Conservation (phyloP, 352 stramenopile species). For the Aphanomyces cochlioides region DNA sequence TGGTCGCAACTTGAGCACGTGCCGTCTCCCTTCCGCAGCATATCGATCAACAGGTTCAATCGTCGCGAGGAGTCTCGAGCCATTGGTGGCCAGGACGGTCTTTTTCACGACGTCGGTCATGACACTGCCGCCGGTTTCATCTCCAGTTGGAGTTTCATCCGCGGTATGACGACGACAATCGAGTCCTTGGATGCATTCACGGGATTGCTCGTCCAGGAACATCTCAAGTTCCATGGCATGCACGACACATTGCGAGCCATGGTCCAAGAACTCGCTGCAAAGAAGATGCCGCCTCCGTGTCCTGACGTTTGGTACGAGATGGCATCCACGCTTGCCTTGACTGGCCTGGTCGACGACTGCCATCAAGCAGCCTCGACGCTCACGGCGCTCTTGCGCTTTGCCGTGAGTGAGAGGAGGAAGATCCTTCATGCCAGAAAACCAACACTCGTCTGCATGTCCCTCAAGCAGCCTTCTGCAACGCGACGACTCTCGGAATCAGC, state of each 20-base stretch:
- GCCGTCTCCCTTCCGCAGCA: slow-evolving; percentile 43
- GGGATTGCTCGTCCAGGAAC: slow-evolving; percentile 23
- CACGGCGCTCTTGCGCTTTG: slow-evolving; percentile 12
- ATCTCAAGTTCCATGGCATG: slow-evolving; percentile 2
- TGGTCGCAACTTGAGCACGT: background rate
- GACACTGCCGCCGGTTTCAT: background rate
- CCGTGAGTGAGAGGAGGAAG: slow-evolving; percentile 3
- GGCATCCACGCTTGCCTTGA: background rate
- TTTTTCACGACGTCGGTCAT: slow-evolving; percentile 2
- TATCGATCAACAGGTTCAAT: slow-evolving; percentile 56
- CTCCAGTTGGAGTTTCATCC: background rate
- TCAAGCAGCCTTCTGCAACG: background rate
- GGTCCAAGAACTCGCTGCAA: background rate
- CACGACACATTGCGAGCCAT: slow-evolving; percentile 5
- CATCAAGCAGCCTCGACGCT: background rate
- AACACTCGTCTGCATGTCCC: background rate
- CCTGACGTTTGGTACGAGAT: slow-evolving; percentile 23
- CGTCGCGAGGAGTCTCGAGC: slow-evolving; percentile 45
- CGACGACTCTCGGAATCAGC: background rate
- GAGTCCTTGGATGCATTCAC: slow-evolving; percentile 11
- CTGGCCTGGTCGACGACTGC: background rate
- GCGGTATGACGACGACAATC: no score
- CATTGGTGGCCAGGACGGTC: slow-evolving; percentile 44
- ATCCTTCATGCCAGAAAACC: background rate
- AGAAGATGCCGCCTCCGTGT: background rate